Conservation (phyloP, 2,329 filamentous ascomycete genomes). For the Rhynchosporium agropyri region DNA sequence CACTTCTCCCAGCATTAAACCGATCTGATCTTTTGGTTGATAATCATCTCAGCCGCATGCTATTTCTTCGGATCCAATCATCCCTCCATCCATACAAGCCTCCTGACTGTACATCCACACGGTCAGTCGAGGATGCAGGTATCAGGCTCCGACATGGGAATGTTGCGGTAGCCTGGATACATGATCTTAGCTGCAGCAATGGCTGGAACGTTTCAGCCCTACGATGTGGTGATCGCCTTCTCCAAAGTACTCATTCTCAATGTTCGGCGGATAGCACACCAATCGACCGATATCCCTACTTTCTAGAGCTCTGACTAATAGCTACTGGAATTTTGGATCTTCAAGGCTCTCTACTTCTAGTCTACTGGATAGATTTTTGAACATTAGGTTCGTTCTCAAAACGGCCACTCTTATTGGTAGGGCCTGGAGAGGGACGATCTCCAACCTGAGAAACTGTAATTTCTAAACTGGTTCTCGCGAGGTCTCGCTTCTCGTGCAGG, state of each 20-base stretch:
- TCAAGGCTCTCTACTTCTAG: neutral
- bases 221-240: neutral
- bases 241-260: neutral
- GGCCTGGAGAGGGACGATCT: neutral
- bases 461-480: neutral
- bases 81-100: neutral
- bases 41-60: constrained; percentile 15
- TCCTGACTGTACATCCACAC: neutral
- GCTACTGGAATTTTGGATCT: neutral
- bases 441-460: neutral
- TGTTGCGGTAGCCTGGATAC: constrained; percentile 4
- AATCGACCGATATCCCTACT: neutral
- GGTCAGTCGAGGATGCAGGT: constrained; percentile 9
- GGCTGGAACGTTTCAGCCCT: constrained; percentile 24
- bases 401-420: neutral
- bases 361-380: neutral
- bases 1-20: neutral
- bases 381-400: neutral
- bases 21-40: neutral
- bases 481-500: neutral
- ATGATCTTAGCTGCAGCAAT: constrained; percentile 9
- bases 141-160: constrained; percentile 26
- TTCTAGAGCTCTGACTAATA: constrained; percentile 10
- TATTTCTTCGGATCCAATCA: constrained; percentile 1
- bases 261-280: neutral